Evolutionary conservation across 2,329 filamentous ascomycete genomes (phyloP).

Genomic region (Tolypocladium guangdongense): DNA sequence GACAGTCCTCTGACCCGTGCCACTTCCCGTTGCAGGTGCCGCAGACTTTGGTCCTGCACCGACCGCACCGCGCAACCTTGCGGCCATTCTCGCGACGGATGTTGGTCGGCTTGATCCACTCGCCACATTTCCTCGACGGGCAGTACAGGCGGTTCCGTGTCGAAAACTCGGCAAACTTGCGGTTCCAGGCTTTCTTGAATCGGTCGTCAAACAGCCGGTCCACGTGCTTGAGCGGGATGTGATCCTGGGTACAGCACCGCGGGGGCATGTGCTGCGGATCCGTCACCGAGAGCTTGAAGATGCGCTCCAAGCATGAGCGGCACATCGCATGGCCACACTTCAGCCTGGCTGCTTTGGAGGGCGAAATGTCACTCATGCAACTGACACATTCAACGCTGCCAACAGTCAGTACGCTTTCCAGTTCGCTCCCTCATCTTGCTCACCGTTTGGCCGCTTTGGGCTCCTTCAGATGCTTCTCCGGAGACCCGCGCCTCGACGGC

Average conservation of each 20-base stretch:
- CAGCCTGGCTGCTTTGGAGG: slow-evolving; percentile 56
- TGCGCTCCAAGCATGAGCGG: slow-evolving; percentile 59
- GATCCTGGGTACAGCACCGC: slow-evolving; percentile 62
- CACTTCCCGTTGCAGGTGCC: slow-evolving; percentile 61
- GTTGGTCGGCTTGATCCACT: slow-evolving; percentile 67
- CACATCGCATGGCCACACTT: slow-evolving; percentile 78
- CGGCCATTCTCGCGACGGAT: slow-evolving; percentile 49
- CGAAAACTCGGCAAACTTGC: slow-evolving; percentile 66
- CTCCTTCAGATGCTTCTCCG: slow-evolving; percentile 12
- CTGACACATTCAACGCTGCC: slow-evolving; percentile 60
- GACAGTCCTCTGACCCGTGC: slow-evolving; percentile 61
- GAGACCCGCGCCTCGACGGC: slow-evolving; percentile 14
- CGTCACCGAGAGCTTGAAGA: slow-evolving; percentile 64
- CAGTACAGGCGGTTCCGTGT: slow-evolving; percentile 70
- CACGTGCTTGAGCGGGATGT: slow-evolving; percentile 67
- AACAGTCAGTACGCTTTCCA: slow-evolving; percentile 5
- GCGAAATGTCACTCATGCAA: slow-evolving; percentile 58
- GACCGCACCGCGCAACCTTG: slow-evolving; percentile 57
- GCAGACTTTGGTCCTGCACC: slow-evolving; percentile 67
- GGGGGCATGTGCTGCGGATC: slow-evolving; percentile 80
- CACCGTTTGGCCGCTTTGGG: slow-evolving; percentile 1
- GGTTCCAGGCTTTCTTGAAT: slow-evolving; percentile 74
- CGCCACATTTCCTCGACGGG: slow-evolving; percentile 58
- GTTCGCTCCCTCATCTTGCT: not conserved
- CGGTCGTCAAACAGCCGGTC: slow-evolving; percentile 60